These are phyloP conservation scores for Sporothrix euskadiensis DNA, from an alignment of 2,329 filamentous ascomycete species.

Conservation along the genomic window DNA sequence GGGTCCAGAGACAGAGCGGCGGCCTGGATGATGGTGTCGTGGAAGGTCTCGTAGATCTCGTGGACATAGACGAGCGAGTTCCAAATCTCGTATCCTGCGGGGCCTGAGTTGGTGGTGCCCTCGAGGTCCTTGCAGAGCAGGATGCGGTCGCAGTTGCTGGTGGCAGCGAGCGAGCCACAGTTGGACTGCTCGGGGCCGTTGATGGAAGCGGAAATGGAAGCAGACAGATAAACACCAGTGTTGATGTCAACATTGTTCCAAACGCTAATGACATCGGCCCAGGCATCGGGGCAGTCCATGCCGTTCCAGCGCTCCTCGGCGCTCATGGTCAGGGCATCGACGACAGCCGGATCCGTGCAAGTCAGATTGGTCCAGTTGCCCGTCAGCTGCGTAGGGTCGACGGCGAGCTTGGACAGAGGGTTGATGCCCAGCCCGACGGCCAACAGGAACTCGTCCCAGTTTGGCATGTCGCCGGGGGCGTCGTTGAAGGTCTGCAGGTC, in stretches of 20 bases:
- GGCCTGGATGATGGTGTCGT: conserved; percentile 27
- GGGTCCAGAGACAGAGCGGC: conserved; percentile 12
- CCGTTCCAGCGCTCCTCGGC: conserved; percentile 35
- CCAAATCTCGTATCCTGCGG: conserved; percentile 32
- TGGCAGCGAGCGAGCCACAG: not conserved
- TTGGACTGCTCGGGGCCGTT: not conserved
- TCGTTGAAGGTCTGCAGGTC: conserved; percentile 32
- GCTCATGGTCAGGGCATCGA: conserved; percentile 7
- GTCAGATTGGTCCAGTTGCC: conserved; percentile 36
- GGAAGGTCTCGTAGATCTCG: conserved; percentile 31
- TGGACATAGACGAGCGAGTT: conserved; percentile 32
- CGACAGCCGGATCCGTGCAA: conserved; percentile 32
- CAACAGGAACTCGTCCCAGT: conserved; percentile 29
- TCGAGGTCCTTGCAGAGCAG: not conserved
- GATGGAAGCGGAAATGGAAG: conserved; percentile 29
- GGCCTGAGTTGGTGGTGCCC: conserved; percentile 27
- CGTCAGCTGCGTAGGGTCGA: not conserved
- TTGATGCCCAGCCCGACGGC: conserved; percentile 29
- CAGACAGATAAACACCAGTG: conserved; percentile 27
- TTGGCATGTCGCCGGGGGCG: not conserved
- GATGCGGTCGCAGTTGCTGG: conserved; percentile 27
- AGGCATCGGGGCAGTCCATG: conserved; percentile 35
- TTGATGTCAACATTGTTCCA: conserved; percentile 32
- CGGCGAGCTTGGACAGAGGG: conserved; percentile 28
- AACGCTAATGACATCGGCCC: conserved; percentile 35